Percentiles rank a stretch among this genome's conserved stretches.
Evolutionary conservation across 108 stramenopile genomes (phyloP).

Genomic region (Skeletonema grethae): DNA sequence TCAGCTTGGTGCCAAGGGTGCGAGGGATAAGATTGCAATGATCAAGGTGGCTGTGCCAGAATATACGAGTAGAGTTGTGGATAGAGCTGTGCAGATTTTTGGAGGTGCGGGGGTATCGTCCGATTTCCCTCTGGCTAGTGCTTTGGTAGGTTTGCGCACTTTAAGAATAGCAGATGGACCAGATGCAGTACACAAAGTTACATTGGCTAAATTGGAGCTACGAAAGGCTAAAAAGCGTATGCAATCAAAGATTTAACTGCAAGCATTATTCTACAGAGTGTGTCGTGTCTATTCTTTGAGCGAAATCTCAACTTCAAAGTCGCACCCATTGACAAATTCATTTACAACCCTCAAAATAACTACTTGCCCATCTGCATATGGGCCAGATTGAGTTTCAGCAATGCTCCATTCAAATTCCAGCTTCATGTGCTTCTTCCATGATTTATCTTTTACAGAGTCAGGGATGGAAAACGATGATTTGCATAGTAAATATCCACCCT

Average conservation of each 20-base stretch:
- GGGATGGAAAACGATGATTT: conserved; percentile 28
- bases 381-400: conserved; percentile 25
- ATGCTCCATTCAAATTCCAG: conserved; percentile 37
- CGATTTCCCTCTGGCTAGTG: conserved; percentile 78
- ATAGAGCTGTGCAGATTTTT: conserved; percentile 90
- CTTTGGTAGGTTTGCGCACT: conserved; percentile 81
- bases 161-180: conserved; percentile 97
- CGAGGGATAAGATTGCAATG: conserved; percentile 76
- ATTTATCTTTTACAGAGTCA: neutral
- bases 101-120: conserved; percentile 91
- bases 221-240: conserved; percentile 45
- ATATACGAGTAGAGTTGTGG: conserved; percentile 74
- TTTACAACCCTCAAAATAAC: conserved; percentile 35
- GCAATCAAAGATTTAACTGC: conserved; percentile 9
- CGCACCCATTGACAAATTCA: conserved; percentile 24
- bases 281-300: neutral
- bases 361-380: neutral
- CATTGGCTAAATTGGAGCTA: conserved; percentile 76
- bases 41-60: conserved; percentile 92
- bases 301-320: conserved; percentile 23
- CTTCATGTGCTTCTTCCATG: conserved; percentile 15
- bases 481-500: conserved; percentile 32
- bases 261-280: neutral
- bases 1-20: conserved; percentile 53
- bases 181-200: conserved; percentile 90